Conservation (phyloP, 805 yeast species). For the Candida glaebosa region DNA sequence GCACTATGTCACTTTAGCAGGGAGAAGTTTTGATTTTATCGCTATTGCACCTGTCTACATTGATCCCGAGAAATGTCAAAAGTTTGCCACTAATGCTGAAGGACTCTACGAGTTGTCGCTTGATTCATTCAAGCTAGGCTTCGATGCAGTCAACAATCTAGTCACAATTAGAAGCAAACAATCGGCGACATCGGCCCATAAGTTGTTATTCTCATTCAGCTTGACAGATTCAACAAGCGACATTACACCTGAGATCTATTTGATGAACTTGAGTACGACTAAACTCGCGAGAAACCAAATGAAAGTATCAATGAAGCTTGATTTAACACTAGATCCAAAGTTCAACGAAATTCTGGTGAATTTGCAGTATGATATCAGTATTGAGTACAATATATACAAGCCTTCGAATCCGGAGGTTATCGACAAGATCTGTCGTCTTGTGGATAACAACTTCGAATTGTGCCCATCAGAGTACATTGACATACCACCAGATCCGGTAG, state of each 20-base stretch:
- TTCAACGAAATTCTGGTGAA: slow-evolving; percentile 11
- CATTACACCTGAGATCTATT: slow-evolving; percentile 6
- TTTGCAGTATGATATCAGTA: slow-evolving; percentile 13
- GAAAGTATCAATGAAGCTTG: slow-evolving; percentile 6
- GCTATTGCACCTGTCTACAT: slow-evolving; percentile 10
- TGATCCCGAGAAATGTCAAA: not conserved
- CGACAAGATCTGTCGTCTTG: slow-evolving; percentile 9
- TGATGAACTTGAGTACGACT: slow-evolving; percentile 2
- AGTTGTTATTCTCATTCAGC: not conserved
- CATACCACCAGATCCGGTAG: slow-evolving; percentile 18
- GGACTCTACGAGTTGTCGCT: slow-evolving; percentile 9
- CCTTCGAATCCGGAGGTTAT: slow-evolving; percentile 16
- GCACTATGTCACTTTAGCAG: slow-evolving; percentile 9
- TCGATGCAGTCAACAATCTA: slow-evolving; percentile 6
- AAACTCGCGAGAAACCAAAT: slow-evolving; percentile 6
- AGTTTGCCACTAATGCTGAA: not conserved
- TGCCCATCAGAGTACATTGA: slow-evolving; percentile 6
- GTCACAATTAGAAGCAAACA: slow-evolving; percentile 4
- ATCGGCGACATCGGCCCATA: slow-evolving; percentile 1
- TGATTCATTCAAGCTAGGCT: slow-evolving; percentile 13
- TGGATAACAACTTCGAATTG: slow-evolving; percentile 7
- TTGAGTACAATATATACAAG: slow-evolving; percentile 17
- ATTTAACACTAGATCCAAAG: slow-evolving; percentile 11
- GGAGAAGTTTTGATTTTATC: slow-evolving; percentile 9
- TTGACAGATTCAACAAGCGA: slow-evolving; percentile 2